Base-by-base conservation (phyloP, 164 flowering plant genomes). In the Chimonanthus praecox region DNA sequence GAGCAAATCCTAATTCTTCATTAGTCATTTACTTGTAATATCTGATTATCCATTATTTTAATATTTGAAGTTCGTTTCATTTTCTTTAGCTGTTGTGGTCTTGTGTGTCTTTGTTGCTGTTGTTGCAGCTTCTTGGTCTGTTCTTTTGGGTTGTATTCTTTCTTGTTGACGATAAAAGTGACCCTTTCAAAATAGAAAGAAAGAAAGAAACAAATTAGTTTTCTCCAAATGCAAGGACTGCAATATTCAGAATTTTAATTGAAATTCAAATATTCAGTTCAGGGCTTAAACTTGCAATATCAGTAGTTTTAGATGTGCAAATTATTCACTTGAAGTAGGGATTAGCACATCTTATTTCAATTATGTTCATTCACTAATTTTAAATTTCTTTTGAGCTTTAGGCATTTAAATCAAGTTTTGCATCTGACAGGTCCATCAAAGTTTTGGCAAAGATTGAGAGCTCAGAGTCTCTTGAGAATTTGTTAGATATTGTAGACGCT, bases 371-470 rank as follows among this genome's bases (percentile, higher is more conserved):
- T 33, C 43, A 18, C 5, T 54, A 54, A 11, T 51, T 54, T 54
- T 11, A 54, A 11, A 54, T 13, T 54, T 54, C 60, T 54, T 54
- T 51, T 51, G 4, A 10, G 16, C 15, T 10, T 54, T 54, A 10
- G 11, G 4, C 15, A 54, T 54, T 3, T 54, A n/a, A 54, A 54
- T 54, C 16, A 65, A 65, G 48, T 65, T 15, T 65, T 45, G 47
- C 49, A 48, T 51, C 75, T 73, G 70, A 8, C 86, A 92, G 97
- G 71, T 81, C 78, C 48, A 84, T 83, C 50, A 80, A 71, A 82
- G 94, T 90, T 71, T 76, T 94, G 86, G 97, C 98, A 6, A 94
- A 94, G 85, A 88, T 94, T 65, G 98, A 94, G 83, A 86, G 85
- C 78, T 72, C 88, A 72, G 97, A 92, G 76, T 81, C 98, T 64